Base-by-base conservation (phyloP, 148 eudicot genomes). In the Arctostaphylos glauca region DNA sequence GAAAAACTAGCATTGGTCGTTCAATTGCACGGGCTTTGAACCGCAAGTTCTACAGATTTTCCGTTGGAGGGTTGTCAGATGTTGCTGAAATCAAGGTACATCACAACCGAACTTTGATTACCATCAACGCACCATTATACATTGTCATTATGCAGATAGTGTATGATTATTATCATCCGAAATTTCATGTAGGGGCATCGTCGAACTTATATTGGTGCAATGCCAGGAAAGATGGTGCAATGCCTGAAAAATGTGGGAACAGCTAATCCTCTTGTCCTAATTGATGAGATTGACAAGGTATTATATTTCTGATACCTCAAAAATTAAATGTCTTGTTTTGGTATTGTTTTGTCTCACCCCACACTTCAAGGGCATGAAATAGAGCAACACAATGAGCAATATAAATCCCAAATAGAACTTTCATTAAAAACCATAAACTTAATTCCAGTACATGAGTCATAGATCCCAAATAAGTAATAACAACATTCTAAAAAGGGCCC, bases 201-300 rank as follows among this genome's bases (percentile, higher is more conserved):
- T 43, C 92, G 99, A 77, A 96, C 99, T 64, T 96, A 96, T 87
- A 96, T 96, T 88, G 99, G 99, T 85, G 99, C 99, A 81, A 96
- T 96, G 99, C 99, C 99, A 46, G 99, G 99, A 81, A 96, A 96
- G 86, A 85, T 96, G 93, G 99, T 96, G 77, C 99, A 96, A 84
- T 96, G 99, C 81, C 84, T 96, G 86, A 96, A 96, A 88, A 93
- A 84, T 79, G 98, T 96, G 56, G 99, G 95, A 80, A 96, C 99
- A 38, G 94, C 97, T 75, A 96, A 96, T 71, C 99, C 99, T 88
- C 99, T 96, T 85, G 99, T 96, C 76, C 83, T 96, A 81, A 96
- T 96, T 44, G 99, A 96, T 90, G 99, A 96, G 87, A 96, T 96
- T 73, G 99, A 96, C 87, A 96, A 96, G 99, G 99, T 96, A 91